Evolutionary conservation across 345 rosid species (phyloP).

Genomic region (Syzygium aromaticum): DNA sequence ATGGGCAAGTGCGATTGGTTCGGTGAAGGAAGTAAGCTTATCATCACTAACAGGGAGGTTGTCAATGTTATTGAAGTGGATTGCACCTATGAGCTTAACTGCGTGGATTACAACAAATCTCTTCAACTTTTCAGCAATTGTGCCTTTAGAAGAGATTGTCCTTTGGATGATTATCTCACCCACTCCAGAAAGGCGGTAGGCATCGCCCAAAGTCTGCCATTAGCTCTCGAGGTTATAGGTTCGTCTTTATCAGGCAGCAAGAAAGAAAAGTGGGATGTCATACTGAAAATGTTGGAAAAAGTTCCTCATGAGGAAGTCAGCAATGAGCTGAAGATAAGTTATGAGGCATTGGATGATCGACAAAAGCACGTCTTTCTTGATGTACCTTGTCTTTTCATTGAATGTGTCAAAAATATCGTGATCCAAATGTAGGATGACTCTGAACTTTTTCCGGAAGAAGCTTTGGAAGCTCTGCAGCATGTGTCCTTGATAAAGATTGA

Average conservation of each 20-base stretch:
- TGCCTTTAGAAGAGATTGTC: background rate
- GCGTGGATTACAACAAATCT: background rate
- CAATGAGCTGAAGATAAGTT: no score
- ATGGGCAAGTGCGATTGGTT: background rate
- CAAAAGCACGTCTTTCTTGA: no score
- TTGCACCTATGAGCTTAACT: background rate
- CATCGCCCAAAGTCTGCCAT: background rate
- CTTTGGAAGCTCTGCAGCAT: background rate
- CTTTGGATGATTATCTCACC: background rate
- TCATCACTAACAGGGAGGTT: background rate
- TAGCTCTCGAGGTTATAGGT: background rate
- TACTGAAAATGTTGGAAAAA: no score
- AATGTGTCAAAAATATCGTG: no score
- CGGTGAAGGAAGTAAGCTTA: background rate
- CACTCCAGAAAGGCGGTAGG: background rate
- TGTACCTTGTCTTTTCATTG: no score
- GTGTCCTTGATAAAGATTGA: background rate
- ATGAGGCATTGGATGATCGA: no score
- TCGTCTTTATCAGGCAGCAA: no score
- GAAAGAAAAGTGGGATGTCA: no score
- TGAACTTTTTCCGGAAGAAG: background rate
- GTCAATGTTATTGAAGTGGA: background rate
- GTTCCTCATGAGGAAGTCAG: no score
- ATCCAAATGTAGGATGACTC: no score
- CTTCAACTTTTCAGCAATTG: background rate